phyloP scores from a whole-genome alignment of 208 protist species.

The Trichomonas gallinae region DNA sequence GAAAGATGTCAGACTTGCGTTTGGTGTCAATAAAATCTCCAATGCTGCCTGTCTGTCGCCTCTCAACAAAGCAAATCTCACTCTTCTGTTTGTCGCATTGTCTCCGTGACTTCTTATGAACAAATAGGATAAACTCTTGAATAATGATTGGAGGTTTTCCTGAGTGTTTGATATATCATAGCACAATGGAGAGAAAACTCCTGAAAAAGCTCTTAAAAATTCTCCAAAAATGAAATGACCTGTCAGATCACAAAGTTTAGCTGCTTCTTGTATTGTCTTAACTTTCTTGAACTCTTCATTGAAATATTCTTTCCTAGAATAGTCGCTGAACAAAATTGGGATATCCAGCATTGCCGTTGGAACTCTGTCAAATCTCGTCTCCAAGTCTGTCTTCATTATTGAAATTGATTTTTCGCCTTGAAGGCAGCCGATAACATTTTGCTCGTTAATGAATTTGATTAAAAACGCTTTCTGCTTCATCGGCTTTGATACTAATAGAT shows the following conservation, averaged over 20 bases:
- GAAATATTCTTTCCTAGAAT: background rate
- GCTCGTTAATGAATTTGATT: background rate
- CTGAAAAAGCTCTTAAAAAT: background rate
- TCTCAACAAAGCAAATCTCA: background rate
- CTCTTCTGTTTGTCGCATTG: background rate
- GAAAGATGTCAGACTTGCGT: background rate
- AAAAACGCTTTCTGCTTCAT: background rate
- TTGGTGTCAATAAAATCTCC: background rate
- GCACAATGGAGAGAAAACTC: background rate
- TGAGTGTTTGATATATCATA: background rate
- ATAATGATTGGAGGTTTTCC: background rate
- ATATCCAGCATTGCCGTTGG: background rate
- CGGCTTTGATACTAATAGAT: background rate
- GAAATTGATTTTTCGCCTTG: background rate
- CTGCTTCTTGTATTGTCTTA: background rate
- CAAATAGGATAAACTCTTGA: background rate
- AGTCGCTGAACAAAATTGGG: background rate
- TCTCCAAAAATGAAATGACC: background rate
- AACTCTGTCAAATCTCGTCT: background rate
- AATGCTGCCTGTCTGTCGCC: background rate
- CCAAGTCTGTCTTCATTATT: background rate
- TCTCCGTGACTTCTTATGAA: background rate
- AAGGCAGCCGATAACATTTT: background rate
- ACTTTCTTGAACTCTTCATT: background rate
- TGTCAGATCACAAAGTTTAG: background rate